Evolutionary conservation across 208 protist genomes (phyloP).

Genomic region (Phytomonas serpens): DNA sequence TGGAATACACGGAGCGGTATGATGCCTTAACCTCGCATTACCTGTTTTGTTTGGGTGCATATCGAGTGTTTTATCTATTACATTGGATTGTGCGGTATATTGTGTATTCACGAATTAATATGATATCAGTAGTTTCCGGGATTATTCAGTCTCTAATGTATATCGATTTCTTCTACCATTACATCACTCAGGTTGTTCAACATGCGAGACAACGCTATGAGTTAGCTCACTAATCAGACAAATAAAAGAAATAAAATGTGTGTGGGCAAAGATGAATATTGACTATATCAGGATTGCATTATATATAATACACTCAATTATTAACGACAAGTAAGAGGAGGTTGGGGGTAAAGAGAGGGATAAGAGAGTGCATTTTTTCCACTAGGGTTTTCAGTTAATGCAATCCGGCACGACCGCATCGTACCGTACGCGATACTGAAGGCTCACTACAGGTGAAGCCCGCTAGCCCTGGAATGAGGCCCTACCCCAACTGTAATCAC

Average conservation of each 20-base stretch:
- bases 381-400: not conserved
- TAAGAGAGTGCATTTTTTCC: not conserved
- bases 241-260: not conserved
- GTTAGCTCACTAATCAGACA: conserved; percentile 34
- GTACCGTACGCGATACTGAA: not conserved
- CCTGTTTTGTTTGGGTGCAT: conserved; percentile 89
- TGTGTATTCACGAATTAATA: conserved; percentile 51
- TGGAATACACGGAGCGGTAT: conserved; percentile 91
- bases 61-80: conserved; percentile 93
- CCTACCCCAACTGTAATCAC: not conserved
- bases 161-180: conserved; percentile 96
- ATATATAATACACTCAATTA: not conserved
- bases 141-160: conserved; percentile 93
- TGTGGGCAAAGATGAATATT: not conserved
- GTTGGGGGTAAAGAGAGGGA: not conserved
- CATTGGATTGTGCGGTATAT: conserved; percentile 93
- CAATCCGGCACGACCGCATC: not conserved
- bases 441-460: not conserved
- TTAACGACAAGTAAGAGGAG: not conserved
- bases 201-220: conserved; percentile 73
- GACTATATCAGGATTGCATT: not conserved
- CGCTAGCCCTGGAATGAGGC: not conserved
- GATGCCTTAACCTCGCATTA: conserved; percentile 95
- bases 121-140: conserved; percentile 64
- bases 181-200: conserved; percentile 83